Evolutionary conservation across 306 rosid genomes (phyloP).

Genomic region (Medicago arabica): DNA sequence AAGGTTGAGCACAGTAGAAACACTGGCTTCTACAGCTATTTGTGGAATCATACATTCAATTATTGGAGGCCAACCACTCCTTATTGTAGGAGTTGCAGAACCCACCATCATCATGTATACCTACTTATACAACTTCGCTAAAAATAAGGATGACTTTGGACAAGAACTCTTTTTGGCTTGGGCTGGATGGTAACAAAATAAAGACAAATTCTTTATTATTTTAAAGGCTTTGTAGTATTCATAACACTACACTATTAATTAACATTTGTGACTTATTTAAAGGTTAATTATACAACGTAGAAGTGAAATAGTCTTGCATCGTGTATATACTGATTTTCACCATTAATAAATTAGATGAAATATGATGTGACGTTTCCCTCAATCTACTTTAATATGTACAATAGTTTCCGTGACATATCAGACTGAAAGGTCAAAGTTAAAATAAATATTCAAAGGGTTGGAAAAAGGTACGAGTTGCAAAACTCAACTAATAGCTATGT

Average conservation of each 20-base stretch:
- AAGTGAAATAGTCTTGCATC: too few relatives aligned
- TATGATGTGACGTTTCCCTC: too few relatives aligned
- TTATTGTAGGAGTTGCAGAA: constrained; percentile 85
- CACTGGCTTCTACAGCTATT: constrained; percentile 60
- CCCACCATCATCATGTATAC: constrained; percentile 88
- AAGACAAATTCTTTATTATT: too few relatives aligned
- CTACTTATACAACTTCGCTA: constrained; percentile 68
- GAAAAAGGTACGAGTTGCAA: background rate
- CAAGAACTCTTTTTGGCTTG: constrained; percentile 66
- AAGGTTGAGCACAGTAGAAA: constrained; percentile 29
- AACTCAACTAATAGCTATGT: too few relatives aligned
- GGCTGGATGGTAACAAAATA: constrained; percentile 71
- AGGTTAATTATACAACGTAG: too few relatives aligned
- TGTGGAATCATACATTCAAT: constrained; percentile 84
- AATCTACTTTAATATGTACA: too few relatives aligned
- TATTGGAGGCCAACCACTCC: constrained; percentile 82
- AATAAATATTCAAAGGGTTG: background rate
- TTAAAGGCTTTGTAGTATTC: too few relatives aligned
- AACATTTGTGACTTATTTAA: too few relatives aligned
- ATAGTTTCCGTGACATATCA: background rate
- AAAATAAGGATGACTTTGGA: constrained; percentile 59
- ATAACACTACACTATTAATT: too few relatives aligned
- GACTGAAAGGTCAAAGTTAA: background rate
- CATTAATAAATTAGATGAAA: too few relatives aligned
- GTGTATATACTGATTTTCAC: too few relatives aligned